Evolutionary conservation across 768 basidiomycete species (phyloP), one percentile per base, ranked within the genome.

Genomic region (Trametes villosa): DNA sequence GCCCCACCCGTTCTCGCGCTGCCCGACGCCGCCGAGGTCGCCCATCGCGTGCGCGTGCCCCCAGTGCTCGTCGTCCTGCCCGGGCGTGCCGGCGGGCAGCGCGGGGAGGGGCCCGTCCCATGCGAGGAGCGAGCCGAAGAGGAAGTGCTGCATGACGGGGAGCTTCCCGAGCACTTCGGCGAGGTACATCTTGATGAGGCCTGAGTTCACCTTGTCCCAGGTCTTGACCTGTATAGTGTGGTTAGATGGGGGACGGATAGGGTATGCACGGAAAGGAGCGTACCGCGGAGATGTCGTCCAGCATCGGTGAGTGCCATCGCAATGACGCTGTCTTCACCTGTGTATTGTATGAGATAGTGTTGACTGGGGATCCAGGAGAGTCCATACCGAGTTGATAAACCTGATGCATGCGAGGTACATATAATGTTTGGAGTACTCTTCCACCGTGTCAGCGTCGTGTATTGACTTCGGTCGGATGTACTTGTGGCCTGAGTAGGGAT

Each of bases 241-340:
- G 29, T 9, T 29, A 9, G 41, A 3, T 15, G 15, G 8, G 3
- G n/a, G 40, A 51, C 52, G 55, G 50, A 42, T 13, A 45, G 36
- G 0, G 42, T 22, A n/a, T 3, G 11, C n/a, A 30, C 22, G 53
- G 12, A 27, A 48, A 41, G 26, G 9, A 9, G 68, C 80, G 41
- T 62, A 76, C 94, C 0, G 89, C 94, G 1, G 94, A 96, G 56
- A 98, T 98, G 70, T 98, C 96, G 72, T 98, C 94, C 8, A 99
- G 84, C 96, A 99, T 98, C 1, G 96, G 96, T 0, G 94, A 97
- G 76, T 99, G 96, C 96, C 96, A 99, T 52, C 94, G 83, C 0
- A 98, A 80, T 0, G 95, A 95, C 0, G 96, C 95, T 0, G 95
- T 94, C 72, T 98, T 98, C 65, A 98, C 93, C 92, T 96, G 62